Percentiles rank a stretch among this genome's conserved stretches.
phyloP scores from a whole-genome alignment of 2,329 filamentous ascomycete genomes.

The Pseudogymnoascus sp. region DNA sequence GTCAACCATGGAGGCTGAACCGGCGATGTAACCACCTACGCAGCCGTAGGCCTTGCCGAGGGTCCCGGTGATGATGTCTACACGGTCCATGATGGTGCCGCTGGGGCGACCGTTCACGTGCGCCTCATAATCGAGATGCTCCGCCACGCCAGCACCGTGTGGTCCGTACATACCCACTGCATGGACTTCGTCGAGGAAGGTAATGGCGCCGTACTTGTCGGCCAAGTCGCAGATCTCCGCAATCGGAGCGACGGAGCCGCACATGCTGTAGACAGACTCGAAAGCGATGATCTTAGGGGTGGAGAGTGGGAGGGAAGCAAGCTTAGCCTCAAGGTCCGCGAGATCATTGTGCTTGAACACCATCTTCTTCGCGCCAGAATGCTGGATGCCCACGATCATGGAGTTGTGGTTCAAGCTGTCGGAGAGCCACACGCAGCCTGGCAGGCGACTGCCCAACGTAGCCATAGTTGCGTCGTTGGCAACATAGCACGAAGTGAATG shows the following conservation, averaged over 20 bases:
- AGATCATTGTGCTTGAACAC: constrained; percentile 99
- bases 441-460: constrained; percentile 92
- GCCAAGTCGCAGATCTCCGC: constrained; percentile 92
- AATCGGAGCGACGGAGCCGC: constrained; percentile 91
- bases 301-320: constrained; percentile 75
- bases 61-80: constrained; percentile 97
- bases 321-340: constrained; percentile 83
- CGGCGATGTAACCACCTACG: constrained; percentile 95
- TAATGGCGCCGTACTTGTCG: constrained; percentile 95
- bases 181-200: constrained; percentile 97
- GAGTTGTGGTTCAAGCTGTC: constrained; percentile 97
- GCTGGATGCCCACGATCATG: constrained; percentile 98
- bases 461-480: constrained; percentile 96
- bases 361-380: constrained; percentile 93
- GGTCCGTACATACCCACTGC: constrained; percentile 99
- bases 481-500: constrained; percentile 97
- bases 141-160: constrained; percentile 87
- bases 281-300: constrained; percentile 97
- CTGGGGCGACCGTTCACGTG: constrained; percentile 65
- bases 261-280: constrained; percentile 99
- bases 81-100: constrained; percentile 87
- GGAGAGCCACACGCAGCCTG: constrained; percentile 93
- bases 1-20: constrained; percentile 77
- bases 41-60: constrained; percentile 97
- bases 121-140: constrained; percentile 90